Evolutionary conservation across 2,329 filamentous ascomycete species (phyloP).

Genomic region (Fusarium sp.): DNA sequence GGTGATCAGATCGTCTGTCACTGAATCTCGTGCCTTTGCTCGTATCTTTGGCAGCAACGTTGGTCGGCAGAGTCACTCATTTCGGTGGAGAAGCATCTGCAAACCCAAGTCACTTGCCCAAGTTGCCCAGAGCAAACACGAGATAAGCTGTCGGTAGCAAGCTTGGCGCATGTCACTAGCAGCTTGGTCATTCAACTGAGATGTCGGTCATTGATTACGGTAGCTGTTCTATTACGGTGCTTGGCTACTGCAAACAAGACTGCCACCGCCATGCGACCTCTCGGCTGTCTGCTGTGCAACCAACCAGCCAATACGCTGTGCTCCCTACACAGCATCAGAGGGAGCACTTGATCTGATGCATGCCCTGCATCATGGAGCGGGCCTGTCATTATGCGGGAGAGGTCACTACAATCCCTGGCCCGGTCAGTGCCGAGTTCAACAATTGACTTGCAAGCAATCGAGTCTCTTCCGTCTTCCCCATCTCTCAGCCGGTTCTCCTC

Average conservation of each 20-base stretch:
- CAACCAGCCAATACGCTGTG: neutral
- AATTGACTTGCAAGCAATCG: slow-evolving; percentile 3
- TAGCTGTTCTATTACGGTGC: slow-evolving; percentile 6
- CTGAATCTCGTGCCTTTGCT: slow-evolving; percentile 7
- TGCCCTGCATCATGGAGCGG: slow-evolving; percentile 3
- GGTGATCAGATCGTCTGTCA: slow-evolving; percentile 7
- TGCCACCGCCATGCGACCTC: neutral
- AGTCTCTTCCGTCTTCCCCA: neutral
- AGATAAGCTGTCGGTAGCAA: slow-evolving; percentile 19
- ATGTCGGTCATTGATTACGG: neutral
- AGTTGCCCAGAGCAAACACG: slow-evolving; percentile 17
- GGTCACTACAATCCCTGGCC: slow-evolving; percentile 5
- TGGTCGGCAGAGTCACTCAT: neutral
- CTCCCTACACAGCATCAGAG: neutral
- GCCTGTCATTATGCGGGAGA: slow-evolving; percentile 5
- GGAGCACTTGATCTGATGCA: slow-evolving; percentile 1
- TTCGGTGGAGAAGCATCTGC: neutral
- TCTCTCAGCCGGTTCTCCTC: neutral
- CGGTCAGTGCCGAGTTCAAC: slow-evolving; percentile 16
- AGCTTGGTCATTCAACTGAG: neutral
- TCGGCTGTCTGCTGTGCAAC: neutral
- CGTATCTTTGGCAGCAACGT: neutral
- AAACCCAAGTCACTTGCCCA: neutral
- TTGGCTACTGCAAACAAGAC: neutral
- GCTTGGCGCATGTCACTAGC: slow-evolving; percentile 36